Conservation (phyloP, 202 grass and related monocot species). For the Setaria italica region DNA sequence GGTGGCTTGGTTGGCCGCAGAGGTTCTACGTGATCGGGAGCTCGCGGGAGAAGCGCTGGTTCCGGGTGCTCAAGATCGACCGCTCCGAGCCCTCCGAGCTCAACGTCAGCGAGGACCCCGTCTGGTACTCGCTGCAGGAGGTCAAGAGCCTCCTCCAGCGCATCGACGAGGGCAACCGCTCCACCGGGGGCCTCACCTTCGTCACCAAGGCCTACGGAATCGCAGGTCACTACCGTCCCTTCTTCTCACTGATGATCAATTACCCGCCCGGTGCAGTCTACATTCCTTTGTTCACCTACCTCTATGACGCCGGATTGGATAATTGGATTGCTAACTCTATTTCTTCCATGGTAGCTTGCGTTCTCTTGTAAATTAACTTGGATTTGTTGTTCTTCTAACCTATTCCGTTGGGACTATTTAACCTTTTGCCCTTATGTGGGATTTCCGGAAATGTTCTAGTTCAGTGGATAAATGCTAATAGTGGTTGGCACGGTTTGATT, state of each 20-base stretch:
- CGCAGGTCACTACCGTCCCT: slow-evolving; percentile 49
- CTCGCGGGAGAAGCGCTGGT: slow-evolving; percentile 85
- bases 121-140: slow-evolving; percentile 84
- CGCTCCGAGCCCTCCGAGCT: slow-evolving; percentile 85
- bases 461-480: background rate
- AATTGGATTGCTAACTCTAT: background rate
- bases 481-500: background rate
- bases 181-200: slow-evolving; percentile 79
- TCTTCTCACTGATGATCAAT: background rate
- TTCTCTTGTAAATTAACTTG: background rate
- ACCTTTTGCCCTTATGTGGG: no score
- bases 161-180: slow-evolving; percentile 86
- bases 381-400: background rate
- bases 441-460: background rate
- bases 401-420: background rate
- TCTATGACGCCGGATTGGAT: background rate
- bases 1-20: slow-evolving; percentile 38
- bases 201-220: slow-evolving; percentile 94
- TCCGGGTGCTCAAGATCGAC: slow-evolving; percentile 97
- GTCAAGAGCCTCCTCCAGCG: slow-evolving; percentile 87
- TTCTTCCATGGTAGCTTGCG: background rate
- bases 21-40: slow-evolving; percentile 95
- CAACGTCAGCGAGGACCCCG: slow-evolving; percentile 90
- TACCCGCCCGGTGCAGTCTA: background rate
- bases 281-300: background rate